phyloP scores from a whole-genome alignment of 202 grass and related monocot genomes.

The Panicum virgatum region DNA sequence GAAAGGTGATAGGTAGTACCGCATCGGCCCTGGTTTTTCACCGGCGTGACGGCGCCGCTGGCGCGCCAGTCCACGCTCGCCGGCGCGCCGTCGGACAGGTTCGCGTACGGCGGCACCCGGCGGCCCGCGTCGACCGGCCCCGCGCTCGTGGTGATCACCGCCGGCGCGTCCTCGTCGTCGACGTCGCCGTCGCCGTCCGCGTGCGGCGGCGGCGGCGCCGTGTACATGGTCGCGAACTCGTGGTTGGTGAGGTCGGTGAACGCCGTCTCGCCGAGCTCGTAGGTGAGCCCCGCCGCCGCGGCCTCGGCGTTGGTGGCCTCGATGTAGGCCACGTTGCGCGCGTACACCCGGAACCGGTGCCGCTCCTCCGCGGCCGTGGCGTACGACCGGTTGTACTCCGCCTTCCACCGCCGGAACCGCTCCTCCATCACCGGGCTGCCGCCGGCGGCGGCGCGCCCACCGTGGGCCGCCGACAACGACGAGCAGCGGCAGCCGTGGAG shows the following conservation, averaged over 20 bases:
- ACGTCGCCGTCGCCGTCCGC: too few species aligned
- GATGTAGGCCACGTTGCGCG: constrained; percentile 49
- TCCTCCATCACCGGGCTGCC: not conserved
- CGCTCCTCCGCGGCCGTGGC: constrained; percentile 26
- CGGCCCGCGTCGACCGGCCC: not conserved
- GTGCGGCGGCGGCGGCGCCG: not conserved
- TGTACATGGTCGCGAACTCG: constrained; percentile 56
- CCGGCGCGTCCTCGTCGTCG: not conserved
- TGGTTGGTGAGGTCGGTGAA: constrained; percentile 64
- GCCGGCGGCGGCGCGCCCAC: too few species aligned
- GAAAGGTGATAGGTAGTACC: constrained; percentile 40
- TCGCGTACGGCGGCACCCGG: constrained; percentile 15
- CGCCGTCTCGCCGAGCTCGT: constrained; percentile 56
- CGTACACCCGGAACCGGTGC: constrained; percentile 38
- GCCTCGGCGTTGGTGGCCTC: constrained; percentile 46
- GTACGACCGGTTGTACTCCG: constrained; percentile 35
- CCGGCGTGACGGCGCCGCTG: constrained; percentile 55
- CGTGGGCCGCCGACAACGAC: not conserved
- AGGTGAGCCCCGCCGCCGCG: constrained; percentile 34
- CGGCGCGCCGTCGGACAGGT: constrained; percentile 39
- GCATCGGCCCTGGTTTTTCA: constrained; percentile 67
- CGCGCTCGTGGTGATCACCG: constrained; percentile 34
- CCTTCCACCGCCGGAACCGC: constrained; percentile 46
- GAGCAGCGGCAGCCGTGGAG: not conserved
- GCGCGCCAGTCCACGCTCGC: constrained; percentile 55